Conservation (phyloP, 495 filamentous ascomycete species). For the Aspergillus nanangensis region DNA sequence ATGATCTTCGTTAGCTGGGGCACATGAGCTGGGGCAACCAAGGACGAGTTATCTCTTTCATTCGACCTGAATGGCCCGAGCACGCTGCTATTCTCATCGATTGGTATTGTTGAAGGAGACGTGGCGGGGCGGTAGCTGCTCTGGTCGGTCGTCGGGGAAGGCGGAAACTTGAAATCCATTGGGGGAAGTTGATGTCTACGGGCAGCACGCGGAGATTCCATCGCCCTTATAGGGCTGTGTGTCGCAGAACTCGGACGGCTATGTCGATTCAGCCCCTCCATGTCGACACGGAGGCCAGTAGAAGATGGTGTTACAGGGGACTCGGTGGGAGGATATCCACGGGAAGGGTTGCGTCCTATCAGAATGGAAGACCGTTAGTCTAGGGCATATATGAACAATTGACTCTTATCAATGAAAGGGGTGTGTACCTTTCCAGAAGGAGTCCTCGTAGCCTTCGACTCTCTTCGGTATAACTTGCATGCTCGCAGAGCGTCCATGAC, state of each 20-base stretch:
- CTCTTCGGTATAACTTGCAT: slow-evolving; percentile 68
- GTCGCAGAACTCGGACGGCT: slow-evolving; percentile 22
- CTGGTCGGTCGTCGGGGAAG: slow-evolving; percentile 31
- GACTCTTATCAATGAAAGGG: too few species aligned
- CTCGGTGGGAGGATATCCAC: slow-evolving; percentile 24
- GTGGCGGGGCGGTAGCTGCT: slow-evolving; percentile 30
- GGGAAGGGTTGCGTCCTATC: slow-evolving; percentile 23
- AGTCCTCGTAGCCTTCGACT: slow-evolving; percentile 39
- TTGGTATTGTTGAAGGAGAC: slow-evolving; percentile 24
- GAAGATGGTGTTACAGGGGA: slow-evolving; percentile 22
- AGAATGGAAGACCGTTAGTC: slow-evolving; percentile 5
- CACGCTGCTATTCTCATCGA: slow-evolving; percentile 13
- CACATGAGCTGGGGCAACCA: slow-evolving; percentile 43
- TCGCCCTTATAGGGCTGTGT: slow-evolving; percentile 23
- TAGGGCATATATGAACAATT: too few species aligned
- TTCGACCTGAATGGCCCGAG: slow-evolving; percentile 10
- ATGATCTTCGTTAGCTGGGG: slow-evolving; percentile 65
- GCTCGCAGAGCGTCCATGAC: slow-evolving; percentile 79
- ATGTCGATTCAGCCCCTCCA: slow-evolving; percentile 18
- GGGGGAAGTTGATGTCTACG: slow-evolving; percentile 39
- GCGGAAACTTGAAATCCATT: slow-evolving; percentile 68
- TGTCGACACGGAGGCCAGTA: slow-evolving; percentile 26
- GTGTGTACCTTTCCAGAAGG: slow-evolving; percentile 40
- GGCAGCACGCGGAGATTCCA: slow-evolving; percentile 23
- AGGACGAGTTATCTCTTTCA: slow-evolving; percentile 13